Conservation (phyloP, 495 filamentous ascomycete species). For the Copromyces sp. region DNA sequence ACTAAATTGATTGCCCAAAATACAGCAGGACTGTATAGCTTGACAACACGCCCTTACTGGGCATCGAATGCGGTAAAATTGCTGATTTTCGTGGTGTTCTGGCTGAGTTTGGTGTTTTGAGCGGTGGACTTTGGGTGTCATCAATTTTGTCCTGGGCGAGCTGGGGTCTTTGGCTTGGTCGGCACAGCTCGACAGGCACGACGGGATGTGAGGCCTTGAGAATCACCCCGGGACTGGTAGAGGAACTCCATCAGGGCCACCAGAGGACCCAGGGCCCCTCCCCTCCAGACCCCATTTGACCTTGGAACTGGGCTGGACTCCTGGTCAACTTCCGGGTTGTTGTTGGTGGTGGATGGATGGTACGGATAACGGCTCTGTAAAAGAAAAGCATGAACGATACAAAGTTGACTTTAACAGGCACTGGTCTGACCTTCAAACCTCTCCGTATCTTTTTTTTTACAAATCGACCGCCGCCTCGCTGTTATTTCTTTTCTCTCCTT, state of each 20-base stretch:
- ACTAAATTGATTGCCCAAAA: no score
- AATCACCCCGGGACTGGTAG: not conserved
- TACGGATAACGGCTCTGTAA: not conserved
- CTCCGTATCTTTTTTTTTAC: not conserved
- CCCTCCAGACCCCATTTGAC: not conserved
- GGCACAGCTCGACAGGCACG: not conserved
- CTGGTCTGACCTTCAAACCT: not conserved
- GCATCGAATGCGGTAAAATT: no score
- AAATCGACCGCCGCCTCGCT: not conserved
- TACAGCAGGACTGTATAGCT: no score
- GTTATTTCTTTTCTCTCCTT: not conserved
- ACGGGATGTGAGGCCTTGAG: not conserved
- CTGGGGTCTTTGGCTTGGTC: not conserved
- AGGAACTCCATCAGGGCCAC: not conserved
- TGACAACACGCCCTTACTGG: no score
- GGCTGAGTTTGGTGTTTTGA: no score
- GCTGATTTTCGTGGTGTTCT: no score
- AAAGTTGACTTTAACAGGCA: not conserved
- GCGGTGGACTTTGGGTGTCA: no score
- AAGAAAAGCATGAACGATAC: not conserved
- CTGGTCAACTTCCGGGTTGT: not conserved
- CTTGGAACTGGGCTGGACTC: not conserved
- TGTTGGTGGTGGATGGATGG: not conserved
- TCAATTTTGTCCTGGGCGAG: no score
- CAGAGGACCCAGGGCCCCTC: not conserved